Percentiles rank a stretch among this genome's conserved stretches.
These are phyloP conservation scores for Achaetomium macrosporum DNA, from an alignment of 2,329 filamentous ascomycete species.

Conservation along the genomic window DNA sequence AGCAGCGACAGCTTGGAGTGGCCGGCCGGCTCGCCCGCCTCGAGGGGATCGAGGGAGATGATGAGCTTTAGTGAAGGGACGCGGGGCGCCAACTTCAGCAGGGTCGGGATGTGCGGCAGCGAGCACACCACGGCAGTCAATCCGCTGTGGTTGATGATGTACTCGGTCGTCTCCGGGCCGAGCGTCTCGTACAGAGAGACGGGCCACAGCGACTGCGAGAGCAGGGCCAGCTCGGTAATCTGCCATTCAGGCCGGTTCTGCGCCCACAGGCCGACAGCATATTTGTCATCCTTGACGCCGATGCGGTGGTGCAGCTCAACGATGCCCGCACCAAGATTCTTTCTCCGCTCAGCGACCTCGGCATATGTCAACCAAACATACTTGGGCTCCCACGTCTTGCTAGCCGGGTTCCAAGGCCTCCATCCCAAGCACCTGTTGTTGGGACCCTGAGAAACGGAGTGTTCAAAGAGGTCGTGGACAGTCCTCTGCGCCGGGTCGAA, in stretches of 20 bases:
- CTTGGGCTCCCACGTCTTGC: constrained; percentile 64
- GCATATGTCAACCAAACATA: constrained; percentile 82
- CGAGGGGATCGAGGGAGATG: constrained; percentile 76
- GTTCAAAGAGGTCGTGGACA: constrained; percentile 75
- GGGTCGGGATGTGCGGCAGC: constrained; percentile 70
- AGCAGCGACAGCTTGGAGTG: constrained; percentile 76
- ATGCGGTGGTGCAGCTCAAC: constrained; percentile 72
- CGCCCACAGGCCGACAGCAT: constrained; percentile 77
- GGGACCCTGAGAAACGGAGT: constrained; percentile 54
- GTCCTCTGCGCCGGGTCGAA: constrained; percentile 67
- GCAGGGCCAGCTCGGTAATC: constrained; percentile 76
- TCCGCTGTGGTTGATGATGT: constrained; percentile 87
- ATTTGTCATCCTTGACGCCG: constrained; percentile 60
- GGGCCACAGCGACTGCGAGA: constrained; percentile 80
- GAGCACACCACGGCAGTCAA: constrained; percentile 71
- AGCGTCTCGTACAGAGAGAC: constrained; percentile 97
- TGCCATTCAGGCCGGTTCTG: constrained; percentile 88
- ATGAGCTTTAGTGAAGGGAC: constrained; percentile 81
- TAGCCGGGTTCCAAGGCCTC: constrained; percentile 69
- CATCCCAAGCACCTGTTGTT: constrained; percentile 71
- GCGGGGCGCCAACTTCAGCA: constrained; percentile 73
- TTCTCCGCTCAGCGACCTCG: constrained; percentile 70
- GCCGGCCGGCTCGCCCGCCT: constrained; percentile 68
- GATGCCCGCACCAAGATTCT: constrained; percentile 79
- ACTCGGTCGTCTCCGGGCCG: constrained; percentile 85